Evolutionary conservation across 1,139 yeast genomes (phyloP).

Genomic region (Pichia sp.): DNA sequence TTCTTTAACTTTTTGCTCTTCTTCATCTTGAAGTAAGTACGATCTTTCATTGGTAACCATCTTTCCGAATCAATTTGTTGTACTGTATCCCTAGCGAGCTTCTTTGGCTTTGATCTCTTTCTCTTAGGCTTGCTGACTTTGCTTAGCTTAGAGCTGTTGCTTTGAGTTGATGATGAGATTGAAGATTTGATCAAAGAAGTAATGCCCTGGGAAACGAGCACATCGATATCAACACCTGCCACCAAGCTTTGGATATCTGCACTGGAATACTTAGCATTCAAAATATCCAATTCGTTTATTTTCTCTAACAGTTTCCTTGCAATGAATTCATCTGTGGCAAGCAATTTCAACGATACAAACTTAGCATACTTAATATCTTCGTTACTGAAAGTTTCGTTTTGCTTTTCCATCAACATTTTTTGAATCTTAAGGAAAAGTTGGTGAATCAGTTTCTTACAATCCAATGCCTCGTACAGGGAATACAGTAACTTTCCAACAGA

Average conservation of each 20-base stretch:
- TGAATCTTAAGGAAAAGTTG: constrained; percentile 32
- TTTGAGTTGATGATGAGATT: constrained; percentile 1
- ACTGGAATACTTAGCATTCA: constrained; percentile 32
- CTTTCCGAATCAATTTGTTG: constrained; percentile 61
- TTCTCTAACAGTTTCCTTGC: constrained; percentile 36
- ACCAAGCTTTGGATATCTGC: constrained; percentile 20
- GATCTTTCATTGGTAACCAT: constrained; percentile 85
- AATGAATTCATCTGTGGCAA: constrained; percentile 34
- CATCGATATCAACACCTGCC: constrained; percentile 31
- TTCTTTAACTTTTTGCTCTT: constrained; percentile 53
- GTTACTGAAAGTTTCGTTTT: constrained; percentile 16
- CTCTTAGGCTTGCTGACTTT: constrained; percentile 27
- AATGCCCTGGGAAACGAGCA: constrained; percentile 33
- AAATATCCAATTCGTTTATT: constrained; percentile 32
- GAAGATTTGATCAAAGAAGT: constrained; percentile 35
- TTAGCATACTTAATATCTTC: constrained; percentile 41
- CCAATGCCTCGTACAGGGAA: constrained; percentile 43
- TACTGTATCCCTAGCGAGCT: constrained; percentile 41
- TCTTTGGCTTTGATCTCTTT: constrained; percentile 35
- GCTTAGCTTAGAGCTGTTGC: neutral
- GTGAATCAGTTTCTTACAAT: constrained; percentile 29
- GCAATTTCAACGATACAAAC: constrained; percentile 45
- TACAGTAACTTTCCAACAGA: constrained; percentile 45
- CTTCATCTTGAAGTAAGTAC: constrained; percentile 78
- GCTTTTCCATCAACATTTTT: constrained; percentile 19